A percentile compares a stretch with the other conserved stretches of the same genome.
These are phyloP conservation scores for Talaromyces borbonicus DNA, from an alignment of 495 filamentous ascomycete species.

Conservation along the genomic window DNA sequence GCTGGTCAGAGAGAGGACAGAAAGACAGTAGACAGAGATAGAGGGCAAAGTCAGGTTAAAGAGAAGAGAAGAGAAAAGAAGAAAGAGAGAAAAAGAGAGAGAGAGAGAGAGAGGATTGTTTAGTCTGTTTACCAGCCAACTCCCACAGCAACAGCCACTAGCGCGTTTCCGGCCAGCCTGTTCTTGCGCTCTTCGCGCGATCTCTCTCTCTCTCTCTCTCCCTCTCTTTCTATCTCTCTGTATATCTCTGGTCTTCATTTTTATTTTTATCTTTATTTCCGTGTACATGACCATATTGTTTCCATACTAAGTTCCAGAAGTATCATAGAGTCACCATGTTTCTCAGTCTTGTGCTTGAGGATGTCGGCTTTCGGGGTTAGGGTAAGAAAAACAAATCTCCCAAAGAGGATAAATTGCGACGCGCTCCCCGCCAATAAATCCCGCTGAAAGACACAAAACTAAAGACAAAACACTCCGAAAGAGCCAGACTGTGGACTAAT, in stretches of 20 bases:
- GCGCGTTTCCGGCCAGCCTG: slow-evolving; percentile 4
- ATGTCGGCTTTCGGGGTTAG: too few relatives aligned
- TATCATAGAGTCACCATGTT: too few relatives aligned
- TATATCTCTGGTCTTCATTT: not conserved
- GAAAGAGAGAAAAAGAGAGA: not conserved
- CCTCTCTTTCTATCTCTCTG: not conserved
- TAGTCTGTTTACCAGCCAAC: slow-evolving; percentile 7
- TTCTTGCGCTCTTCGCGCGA: not conserved
- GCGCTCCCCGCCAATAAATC: slow-evolving; percentile 22
- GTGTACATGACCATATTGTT: too few relatives aligned
- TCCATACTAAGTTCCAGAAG: too few relatives aligned
- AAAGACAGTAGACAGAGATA: not conserved
- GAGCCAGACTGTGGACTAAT: slow-evolving; percentile 1
- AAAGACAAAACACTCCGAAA: too few relatives aligned
- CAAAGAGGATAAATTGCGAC: slow-evolving; percentile 38
- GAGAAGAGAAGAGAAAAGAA: slow-evolving; percentile 2
- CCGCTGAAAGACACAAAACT: too few relatives aligned
- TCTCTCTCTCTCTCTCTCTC: not conserved
- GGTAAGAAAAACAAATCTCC: slow-evolving; percentile 11
- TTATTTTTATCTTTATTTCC: too few relatives aligned
- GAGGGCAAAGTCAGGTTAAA: not conserved
- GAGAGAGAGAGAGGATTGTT: slow-evolving; percentile 8
- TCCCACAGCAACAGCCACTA: slow-evolving; percentile 8
- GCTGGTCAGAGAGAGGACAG: not conserved
- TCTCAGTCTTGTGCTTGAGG: too few relatives aligned